Percentiles rank a stretch among this genome's conserved stretches.
phyloP scores from a whole-genome alignment of 2,329 filamentous ascomycete species.

The Aspergillus eucalypticola region DNA sequence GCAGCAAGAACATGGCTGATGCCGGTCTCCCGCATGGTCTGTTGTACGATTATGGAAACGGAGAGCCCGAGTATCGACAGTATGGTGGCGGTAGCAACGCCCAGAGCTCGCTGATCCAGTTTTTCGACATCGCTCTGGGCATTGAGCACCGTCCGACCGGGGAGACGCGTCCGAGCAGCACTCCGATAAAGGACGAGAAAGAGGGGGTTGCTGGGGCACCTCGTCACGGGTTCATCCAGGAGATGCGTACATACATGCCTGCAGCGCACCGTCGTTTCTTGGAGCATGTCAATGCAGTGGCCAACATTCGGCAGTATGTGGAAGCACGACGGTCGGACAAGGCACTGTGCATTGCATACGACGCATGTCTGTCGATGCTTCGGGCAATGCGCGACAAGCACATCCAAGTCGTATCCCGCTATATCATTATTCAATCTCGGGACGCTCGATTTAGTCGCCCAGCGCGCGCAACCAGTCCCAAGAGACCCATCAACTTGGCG shows the following conservation, averaged over 20 bases:
- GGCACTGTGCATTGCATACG: slow-evolving; percentile 76
- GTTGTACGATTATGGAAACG: slow-evolving; percentile 78
- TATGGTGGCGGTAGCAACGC: slow-evolving; percentile 95
- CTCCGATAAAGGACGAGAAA: slow-evolving; percentile 34
- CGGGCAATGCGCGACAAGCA: slow-evolving; percentile 84
- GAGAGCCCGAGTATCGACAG: slow-evolving; percentile 70
- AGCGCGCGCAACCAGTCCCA: slow-evolving; percentile 60
- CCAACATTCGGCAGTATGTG: slow-evolving; percentile 87
- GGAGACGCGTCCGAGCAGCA: slow-evolving; percentile 54
- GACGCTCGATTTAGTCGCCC: slow-evolving; percentile 62
- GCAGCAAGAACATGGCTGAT: slow-evolving; percentile 96
- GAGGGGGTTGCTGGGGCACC: slow-evolving; percentile 52
- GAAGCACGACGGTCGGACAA: slow-evolving; percentile 61
- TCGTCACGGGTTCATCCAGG: slow-evolving; percentile 86
- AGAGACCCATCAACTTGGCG: slow-evolving; percentile 57
- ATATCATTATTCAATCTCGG: slow-evolving; percentile 86
- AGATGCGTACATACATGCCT: slow-evolving; percentile 98
- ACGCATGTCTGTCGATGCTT: slow-evolving; percentile 82
- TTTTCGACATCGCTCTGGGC: slow-evolving; percentile 90
- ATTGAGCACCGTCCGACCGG: slow-evolving; percentile 90
- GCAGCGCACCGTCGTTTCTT: slow-evolving; percentile 88
- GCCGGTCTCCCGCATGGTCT: slow-evolving; percentile 87
- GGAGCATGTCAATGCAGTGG: slow-evolving; percentile 71
- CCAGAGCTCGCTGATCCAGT: slow-evolving; percentile 94
- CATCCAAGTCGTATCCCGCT: slow-evolving; percentile 92